Evolutionary conservation across 1,284 basidiomycete genomes (phyloP).

Genomic region (Puccinia triticina): DNA sequence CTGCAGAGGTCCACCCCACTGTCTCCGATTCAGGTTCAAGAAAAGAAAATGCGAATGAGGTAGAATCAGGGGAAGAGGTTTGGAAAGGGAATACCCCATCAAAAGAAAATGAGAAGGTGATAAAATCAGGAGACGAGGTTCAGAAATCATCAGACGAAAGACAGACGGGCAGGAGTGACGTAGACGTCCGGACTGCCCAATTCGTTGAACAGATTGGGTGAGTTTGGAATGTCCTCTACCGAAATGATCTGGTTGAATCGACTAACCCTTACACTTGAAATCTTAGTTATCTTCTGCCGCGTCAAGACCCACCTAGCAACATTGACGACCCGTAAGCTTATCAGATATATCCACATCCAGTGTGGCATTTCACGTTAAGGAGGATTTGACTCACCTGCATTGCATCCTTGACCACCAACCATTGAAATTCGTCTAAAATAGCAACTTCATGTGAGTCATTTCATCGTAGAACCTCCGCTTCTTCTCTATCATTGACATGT

Average conservation of each 20-base stretch:
- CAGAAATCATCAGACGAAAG: no score
- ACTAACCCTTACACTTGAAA: neutral
- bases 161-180: no score
- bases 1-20: neutral
- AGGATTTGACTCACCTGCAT: neutral
- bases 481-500: neutral
- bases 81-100: neutral
- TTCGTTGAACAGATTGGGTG: neutral
- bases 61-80: neutral
- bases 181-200: neutral
- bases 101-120: neutral
- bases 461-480: neutral
- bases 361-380: neutral
- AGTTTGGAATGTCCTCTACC: neutral
- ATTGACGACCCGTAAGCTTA: constrained; percentile 10
- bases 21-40: no score
- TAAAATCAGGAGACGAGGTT: neutral
- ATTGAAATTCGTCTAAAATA: neutral
- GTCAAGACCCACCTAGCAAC: neutral
- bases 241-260: neutral
- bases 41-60: neutral
- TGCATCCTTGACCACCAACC: neutral
- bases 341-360: neutral
- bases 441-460: neutral
- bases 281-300: neutral